Evolutionary conservation across 1,284 basidiomycete species (phyloP), one percentile per base, ranked within the genome.

Genomic region (Athelia psychrophila): DNA sequence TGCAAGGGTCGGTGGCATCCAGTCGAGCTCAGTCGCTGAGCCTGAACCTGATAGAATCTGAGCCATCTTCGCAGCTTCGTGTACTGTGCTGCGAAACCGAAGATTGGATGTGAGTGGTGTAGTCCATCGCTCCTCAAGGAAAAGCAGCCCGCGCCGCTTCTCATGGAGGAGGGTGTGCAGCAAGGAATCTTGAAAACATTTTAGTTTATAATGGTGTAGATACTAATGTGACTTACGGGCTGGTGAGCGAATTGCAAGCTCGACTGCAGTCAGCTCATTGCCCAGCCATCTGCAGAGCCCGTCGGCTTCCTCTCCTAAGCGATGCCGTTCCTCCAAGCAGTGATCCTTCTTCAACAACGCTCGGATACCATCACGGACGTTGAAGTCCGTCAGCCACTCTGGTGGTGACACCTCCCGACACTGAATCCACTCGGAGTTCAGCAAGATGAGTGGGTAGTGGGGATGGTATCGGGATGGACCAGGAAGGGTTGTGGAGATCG

Each of bases 371-470:
- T 65, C 45, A 0, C 61, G 58, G 1, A 72, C 58, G 9, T 64
- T 49, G 0, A 38, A 15, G 48, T 74, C 68, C 20, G 66, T 56
- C 0, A 75, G 58, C 74, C 74, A 76, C 8, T 46, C 48, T 1
- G 70, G 72, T 30, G 53, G 32, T 3, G 49, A 46, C 2, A 48
- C 56, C 0, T 51, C 10, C 0, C 59, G 50, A 1, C 54, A 60
- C 0, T 58, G 54, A 4, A 73, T 67, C 74, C 74, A 77, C 0
- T 2, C 64, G 57, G 10, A 76, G 60, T 0, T 57, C 58, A 0
- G 53, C 51, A 0, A 76, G 58, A 22, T 63, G 56, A 0, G 58
- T 64, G 0, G 63, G 65, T 0, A 73, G 66, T 0, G 60, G 61
- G 1, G 45, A 19, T 6, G 69, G 72, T 18, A 73, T 45, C 0